Evolutionary conservation across 2,329 filamentous ascomycete genomes (phyloP), one percentile per base, ranked within the genome.

Genomic region (Dothistroma pini): DNA sequence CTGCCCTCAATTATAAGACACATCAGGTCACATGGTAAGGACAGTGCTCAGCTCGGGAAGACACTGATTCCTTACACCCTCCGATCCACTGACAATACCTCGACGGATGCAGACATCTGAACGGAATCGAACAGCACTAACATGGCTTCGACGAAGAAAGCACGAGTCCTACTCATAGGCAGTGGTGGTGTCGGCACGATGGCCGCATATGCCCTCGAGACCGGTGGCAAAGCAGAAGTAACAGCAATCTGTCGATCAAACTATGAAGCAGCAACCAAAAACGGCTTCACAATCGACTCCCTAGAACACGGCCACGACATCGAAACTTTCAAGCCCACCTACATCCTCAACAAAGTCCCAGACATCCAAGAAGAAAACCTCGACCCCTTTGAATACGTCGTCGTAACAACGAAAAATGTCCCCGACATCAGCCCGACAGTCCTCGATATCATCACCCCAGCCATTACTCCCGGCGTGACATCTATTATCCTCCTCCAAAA

Each of bases 401-500:
- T 87, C 8, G 76, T 82, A 41, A 78, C 80, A 5, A 87, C 84
- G 10, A 88, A 88, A 68, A 86, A 85, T 65, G 72, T 83, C 35
- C 78, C 84, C 5, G 84, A 86, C 56, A 69, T 82, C 8, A 72
- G 75, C 0, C 83, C 85, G 0, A 76, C 74, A 0, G 72, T 83
- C 0, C 68, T 76, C 44, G 79, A 83, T 1, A 70, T 85, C 34
- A 79, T 86, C 29, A 68, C 70, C 0, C 81, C 83, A 0, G 83
- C 83, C 1, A 73, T 87, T 0, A 82, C 80, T 0, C 76, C 78
- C 0, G 76, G 75, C 1, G 74, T 79, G 25, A 86, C 84, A 0
- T 77, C 77, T 31, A 81, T 88, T 50, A 76, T 86, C 0, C 77
- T 88, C 7, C 74, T 85, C 5, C 85, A 88, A 63, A 88, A 88